A percentile compares a stretch with the other conserved stretches of the same genome.
Conservation (phyloP, 2,329 filamentous ascomycete species). For the Cladosporium colombiae region DNA sequence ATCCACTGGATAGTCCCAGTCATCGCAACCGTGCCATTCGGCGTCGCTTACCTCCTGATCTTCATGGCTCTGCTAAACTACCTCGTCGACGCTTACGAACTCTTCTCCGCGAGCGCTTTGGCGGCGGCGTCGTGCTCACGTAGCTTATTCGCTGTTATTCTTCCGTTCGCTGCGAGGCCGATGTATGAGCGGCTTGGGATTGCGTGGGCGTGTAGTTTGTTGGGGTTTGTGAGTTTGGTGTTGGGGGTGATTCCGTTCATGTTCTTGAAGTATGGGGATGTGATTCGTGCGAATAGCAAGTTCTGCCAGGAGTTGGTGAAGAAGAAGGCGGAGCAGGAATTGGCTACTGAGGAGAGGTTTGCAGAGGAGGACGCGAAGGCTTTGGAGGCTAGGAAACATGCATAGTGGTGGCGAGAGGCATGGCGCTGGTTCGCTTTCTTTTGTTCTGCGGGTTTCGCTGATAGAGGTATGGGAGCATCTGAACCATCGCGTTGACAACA, state of each 20-base stretch:
- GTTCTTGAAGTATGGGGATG: conserved; percentile 57
- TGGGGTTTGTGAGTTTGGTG: conserved; percentile 51
- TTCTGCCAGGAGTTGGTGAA: conserved; percentile 64
- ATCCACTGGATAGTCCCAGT: conserved; percentile 49
- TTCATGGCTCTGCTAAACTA: conserved; percentile 63
- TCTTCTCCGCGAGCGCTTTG: conserved; percentile 74
- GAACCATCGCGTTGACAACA: not conserved
- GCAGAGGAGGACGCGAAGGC: conserved; percentile 17
- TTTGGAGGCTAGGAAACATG: not conserved
- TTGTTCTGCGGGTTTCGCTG: not conserved
- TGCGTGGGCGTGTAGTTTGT: conserved; percentile 62
- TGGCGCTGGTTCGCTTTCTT: not conserved
- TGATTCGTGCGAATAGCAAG: conserved; percentile 57
- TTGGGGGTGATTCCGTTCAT: conserved; percentile 60
- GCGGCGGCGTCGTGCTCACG: conserved; percentile 82
- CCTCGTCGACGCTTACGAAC: conserved; percentile 65
- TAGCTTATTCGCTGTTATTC: conserved; percentile 70
- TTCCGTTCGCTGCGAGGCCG: conserved; percentile 50
- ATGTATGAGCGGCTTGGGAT: conserved; percentile 70
- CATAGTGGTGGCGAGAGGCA: not conserved
- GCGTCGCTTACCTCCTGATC: conserved; percentile 50
- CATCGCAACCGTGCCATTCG: conserved; percentile 45
- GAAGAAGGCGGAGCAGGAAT: conserved; percentile 43
- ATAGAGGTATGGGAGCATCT: not conserved
- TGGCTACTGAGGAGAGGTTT: conserved; percentile 6